Evolutionary conservation across 306 rosid genomes (phyloP).

Genomic region (Begonia peltatifolia): DNA sequence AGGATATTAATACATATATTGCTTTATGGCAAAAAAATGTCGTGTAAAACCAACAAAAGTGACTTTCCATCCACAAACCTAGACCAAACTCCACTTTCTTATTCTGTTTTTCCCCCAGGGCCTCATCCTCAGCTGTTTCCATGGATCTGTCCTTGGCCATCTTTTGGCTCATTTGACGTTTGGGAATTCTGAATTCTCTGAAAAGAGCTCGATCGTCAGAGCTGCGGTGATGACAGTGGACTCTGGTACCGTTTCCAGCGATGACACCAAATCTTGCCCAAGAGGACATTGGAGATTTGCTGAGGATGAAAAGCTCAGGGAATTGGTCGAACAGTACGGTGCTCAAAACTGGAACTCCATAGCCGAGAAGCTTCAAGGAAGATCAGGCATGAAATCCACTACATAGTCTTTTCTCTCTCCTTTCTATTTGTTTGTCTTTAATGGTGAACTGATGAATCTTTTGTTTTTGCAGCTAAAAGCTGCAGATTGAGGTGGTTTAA

Average conservation of each 20-base stretch:
- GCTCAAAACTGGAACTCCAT: conserved; percentile 96
- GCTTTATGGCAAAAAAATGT: conserved; percentile 20
- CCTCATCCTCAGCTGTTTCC: conserved; percentile 16
- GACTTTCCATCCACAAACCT: conserved; percentile 98
- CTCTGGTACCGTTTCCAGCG: conserved; percentile 12
- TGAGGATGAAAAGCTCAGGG: conserved; percentile 74
- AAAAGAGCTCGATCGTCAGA: too few relatives aligned
- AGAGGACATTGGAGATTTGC: conserved; percentile 95
- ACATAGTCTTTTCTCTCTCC: not conserved
- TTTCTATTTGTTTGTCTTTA: not conserved
- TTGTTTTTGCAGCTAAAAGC: conserved; percentile 48
- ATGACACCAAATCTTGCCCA: conserved; percentile 45
- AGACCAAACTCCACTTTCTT: conserved; percentile 44
- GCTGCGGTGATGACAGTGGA: conserved; percentile 34
- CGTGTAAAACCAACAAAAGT: conserved; percentile 99
- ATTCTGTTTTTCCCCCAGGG: conserved; percentile 18
- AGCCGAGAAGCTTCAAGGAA: conserved; percentile 87
- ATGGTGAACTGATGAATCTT: not conserved
- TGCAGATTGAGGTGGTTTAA: conserved; percentile 96
- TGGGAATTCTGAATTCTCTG: conserved; percentile 7
- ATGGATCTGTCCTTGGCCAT: not conserved
- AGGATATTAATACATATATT: too few relatives aligned
- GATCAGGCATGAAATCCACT: conserved; percentile 47
- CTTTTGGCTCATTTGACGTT: conserved; percentile 8
- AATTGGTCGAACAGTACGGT: conserved; percentile 69